Evolutionary conservation across 2,329 filamentous ascomycete genomes (phyloP), one percentile per base, ranked within the genome.

Genomic region (Cercospora citrullina): DNA sequence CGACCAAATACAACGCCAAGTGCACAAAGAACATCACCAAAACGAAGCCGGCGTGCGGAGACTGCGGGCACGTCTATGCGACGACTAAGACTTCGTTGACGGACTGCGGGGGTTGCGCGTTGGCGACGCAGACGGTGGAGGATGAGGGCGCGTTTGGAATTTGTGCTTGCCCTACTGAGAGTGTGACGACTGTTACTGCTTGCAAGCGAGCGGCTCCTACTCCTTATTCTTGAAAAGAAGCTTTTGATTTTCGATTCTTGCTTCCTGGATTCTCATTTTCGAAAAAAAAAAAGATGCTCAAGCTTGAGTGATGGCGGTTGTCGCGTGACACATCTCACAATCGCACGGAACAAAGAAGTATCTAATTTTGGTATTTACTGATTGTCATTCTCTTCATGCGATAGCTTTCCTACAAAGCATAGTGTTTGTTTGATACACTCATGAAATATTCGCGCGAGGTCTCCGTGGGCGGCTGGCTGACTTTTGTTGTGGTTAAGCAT

Each of bases 141-240:
- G 42, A 48, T n/a, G 45, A 14, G 3, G 65, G 61, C 26, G 66
- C 55, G 36, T 33, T 65, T 30, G 68, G 68, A 10, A 63, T 68
- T 16, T 70, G 68, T 57, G 57, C 57, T 28, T 70, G 68, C 53
- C 68, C 68, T 5, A 70, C 65, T 12, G 62, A 58, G 51, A 64
- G 48, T 42, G 53, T 57, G 33, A 64, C 62, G 21, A 64, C 62
- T 7, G 62, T 64, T 16, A 64, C 62, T 45, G 53, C 62, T 59
- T 64, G 62, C n/a, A 58, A 31, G 14, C 3, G 48, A 48, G 39
- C 30, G 30, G 18, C 5, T 7, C 33, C 30, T 51, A 33, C 28
- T 31, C 31, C 28, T 1, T 26, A 53, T 26, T 7, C 23, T n/a
- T 63, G 48, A 63, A 28, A 14, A 21, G 33, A 10, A 18, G 23